Percentiles rank a stretch among this genome's conserved stretches.
phyloP scores from a whole-genome alignment of 768 basidiomycete species.

The Xerocomus potaroensis region DNA sequence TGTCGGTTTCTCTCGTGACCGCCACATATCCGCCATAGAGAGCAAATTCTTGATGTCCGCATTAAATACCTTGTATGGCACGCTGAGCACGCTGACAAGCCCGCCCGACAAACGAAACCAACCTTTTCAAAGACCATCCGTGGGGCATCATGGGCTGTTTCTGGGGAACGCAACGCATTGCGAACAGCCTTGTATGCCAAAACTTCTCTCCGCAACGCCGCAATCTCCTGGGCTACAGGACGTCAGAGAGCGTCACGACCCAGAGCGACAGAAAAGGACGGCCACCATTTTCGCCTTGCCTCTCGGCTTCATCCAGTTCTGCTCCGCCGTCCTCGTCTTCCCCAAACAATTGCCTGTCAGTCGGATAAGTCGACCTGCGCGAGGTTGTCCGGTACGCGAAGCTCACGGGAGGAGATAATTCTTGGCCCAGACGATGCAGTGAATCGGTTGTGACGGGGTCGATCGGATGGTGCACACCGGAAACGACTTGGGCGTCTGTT shows the following conservation, averaged over 20 bases:
- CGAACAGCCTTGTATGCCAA: conserved; percentile 84
- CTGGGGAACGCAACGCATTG: conserved; percentile 49
- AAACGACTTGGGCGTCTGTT: conserved; percentile 89
- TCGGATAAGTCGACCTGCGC: background rate
- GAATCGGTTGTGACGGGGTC: conserved; percentile 95
- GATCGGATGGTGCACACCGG: conserved; percentile 98
- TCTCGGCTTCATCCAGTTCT: conserved; percentile 90
- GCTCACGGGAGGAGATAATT: conserved; percentile 89
- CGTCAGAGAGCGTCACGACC: background rate
- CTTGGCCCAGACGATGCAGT: conserved; percentile 99
- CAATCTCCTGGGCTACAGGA: conserved; percentile 79
- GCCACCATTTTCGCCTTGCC: conserved; percentile 88
- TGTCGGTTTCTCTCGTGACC: conserved; percentile 76
- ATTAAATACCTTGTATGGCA: conserved; percentile 67
- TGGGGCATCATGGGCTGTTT: conserved; percentile 47
- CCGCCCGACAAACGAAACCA: background rate
- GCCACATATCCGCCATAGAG: conserved; percentile 98
- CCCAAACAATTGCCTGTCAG: conserved; percentile 82
- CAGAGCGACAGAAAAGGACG: conserved; percentile 9
- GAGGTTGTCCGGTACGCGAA: too few relatives aligned
- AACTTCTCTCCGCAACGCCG: conserved; percentile 83
- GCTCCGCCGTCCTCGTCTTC: conserved; percentile 79
- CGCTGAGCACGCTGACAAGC: conserved; percentile 1
- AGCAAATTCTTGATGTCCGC: conserved; percentile 84
- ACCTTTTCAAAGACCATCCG: conserved; percentile 85